Percentiles rank a stretch among this genome's conserved stretches.
These are phyloP conservation scores for Eucalyptus polyanthemos DNA, from an alignment of 345 rosid species.

Conservation along the genomic window DNA sequence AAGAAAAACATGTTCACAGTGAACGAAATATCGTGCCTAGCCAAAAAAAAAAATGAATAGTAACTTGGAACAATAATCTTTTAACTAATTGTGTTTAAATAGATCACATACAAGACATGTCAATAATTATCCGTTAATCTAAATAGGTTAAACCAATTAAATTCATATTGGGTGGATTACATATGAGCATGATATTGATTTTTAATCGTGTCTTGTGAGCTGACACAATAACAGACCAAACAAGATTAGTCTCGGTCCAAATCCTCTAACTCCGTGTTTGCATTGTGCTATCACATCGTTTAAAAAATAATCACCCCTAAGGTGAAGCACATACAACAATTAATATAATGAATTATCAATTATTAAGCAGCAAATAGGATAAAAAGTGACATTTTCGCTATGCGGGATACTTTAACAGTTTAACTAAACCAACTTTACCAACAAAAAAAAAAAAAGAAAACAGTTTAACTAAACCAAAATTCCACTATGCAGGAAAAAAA, in stretches of 20 bases:
- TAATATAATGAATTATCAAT: not conserved
- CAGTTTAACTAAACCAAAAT: not conserved
- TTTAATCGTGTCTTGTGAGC: fast-evolving
- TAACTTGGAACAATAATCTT: fast-evolving
- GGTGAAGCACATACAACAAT: not conserved
- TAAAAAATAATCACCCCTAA: fast-evolving
- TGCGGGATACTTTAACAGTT: too few relatives aligned
- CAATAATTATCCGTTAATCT: fast-evolving
- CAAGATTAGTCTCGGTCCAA: not conserved
- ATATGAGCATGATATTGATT: too few relatives aligned
- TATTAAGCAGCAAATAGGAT: not conserved
- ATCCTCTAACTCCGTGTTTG: not conserved
- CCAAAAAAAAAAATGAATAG: too few relatives aligned
- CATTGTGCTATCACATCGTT: too few relatives aligned
- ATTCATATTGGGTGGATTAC: fast-evolving
- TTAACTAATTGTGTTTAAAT: not conserved
- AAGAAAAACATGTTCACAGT: not conserved
- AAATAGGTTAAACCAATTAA: fast-evolving
- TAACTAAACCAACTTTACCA: not conserved
- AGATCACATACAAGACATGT: fast-evolving
- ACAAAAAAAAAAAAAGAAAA: too few relatives aligned
- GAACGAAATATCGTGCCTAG: not conserved
- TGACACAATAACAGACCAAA: fast-evolving
- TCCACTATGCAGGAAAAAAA: not conserved
- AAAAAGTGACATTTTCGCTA: not conserved